phyloP scores from a whole-genome alignment of 2,329 filamentous ascomycete species.

The Dryadomyces sulphureus region DNA sequence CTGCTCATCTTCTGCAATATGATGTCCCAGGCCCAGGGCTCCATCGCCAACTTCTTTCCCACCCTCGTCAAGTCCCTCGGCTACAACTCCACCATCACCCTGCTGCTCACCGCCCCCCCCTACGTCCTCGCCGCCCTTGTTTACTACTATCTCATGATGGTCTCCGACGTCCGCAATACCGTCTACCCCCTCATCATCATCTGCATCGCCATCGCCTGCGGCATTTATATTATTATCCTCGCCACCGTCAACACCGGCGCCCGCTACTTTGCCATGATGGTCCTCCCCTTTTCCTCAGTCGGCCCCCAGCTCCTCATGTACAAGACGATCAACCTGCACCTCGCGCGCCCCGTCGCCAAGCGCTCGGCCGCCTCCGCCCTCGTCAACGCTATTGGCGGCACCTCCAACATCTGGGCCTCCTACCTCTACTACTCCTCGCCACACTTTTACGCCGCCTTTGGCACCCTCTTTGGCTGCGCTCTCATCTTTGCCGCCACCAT shows the following conservation, averaged over 20 bases:
- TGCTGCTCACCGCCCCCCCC: slow-evolving; percentile 31
- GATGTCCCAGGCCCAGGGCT: slow-evolving; percentile 22
- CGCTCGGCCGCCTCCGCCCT: slow-evolving; percentile 24
- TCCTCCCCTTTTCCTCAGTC: slow-evolving; percentile 23
- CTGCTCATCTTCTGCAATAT: slow-evolving; percentile 11
- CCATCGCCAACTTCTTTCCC: slow-evolving; percentile 17
- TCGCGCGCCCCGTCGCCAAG: slow-evolving; percentile 25
- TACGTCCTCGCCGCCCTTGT: slow-evolving; percentile 25
- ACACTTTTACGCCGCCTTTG: slow-evolving; percentile 12
- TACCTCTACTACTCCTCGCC: slow-evolving; percentile 17
- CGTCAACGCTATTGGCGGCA: slow-evolving; percentile 21
- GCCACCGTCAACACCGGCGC: slow-evolving; percentile 21
- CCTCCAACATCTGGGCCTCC: slow-evolving; percentile 19
- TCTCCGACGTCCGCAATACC: slow-evolving; percentile 18
- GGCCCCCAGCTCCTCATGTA: slow-evolving; percentile 21
- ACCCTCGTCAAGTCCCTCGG: slow-evolving; percentile 19
- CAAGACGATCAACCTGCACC: slow-evolving; percentile 17
- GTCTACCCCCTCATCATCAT: slow-evolving; percentile 20
- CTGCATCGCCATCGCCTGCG: slow-evolving; percentile 18
- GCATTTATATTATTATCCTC: slow-evolving; percentile 23
- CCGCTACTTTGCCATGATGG: slow-evolving; percentile 27
- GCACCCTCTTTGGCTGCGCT: no score
- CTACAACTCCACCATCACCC: slow-evolving; percentile 21
- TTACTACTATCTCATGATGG: slow-evolving; percentile 18
- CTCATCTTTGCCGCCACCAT: no score